Evolutionary conservation across 345 rosid genomes (phyloP).

Genomic region (Erodium maritimum): DNA sequence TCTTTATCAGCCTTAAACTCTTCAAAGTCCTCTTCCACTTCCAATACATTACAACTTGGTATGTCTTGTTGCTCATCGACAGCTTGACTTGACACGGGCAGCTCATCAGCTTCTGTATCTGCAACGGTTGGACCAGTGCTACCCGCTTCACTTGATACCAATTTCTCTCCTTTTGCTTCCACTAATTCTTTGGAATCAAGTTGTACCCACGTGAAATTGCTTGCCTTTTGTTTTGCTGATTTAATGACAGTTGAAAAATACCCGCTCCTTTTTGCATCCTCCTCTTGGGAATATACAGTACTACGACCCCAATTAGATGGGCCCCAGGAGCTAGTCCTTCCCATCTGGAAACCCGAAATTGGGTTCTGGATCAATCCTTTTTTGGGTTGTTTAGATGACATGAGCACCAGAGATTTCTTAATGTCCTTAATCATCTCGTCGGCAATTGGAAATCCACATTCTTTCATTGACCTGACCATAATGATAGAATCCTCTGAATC

Average conservation of each 20-base stretch:
- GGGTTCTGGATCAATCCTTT: constrained; percentile 42
- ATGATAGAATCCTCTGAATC: constrained; percentile 72
- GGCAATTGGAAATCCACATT: constrained; percentile 51
- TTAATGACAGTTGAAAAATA: constrained; percentile 56
- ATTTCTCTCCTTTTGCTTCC: constrained; percentile 16
- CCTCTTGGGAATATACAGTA: constrained; percentile 24
- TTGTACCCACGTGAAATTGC: constrained; percentile 60
- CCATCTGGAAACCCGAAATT: constrained; percentile 22
- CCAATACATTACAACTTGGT: constrained; percentile 1
- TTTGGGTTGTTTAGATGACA: constrained; percentile 63
- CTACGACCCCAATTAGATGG: constrained; percentile 30
- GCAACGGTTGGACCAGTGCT: constrained; percentile 29
- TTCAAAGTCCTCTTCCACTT: constrained; percentile 29
- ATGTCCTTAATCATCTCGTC: constrained; percentile 88
- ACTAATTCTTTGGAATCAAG: constrained; percentile 37
- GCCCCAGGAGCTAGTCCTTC: constrained; percentile 43
- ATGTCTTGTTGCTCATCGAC: constrained; percentile 24
- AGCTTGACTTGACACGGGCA: constrained; percentile 33
- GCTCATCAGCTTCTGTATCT: constrained; percentile 42
- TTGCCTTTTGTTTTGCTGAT: constrained; percentile 65
- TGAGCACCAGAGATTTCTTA: constrained; percentile 37
- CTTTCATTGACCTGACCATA: constrained; percentile 70
- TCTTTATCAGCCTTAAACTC: constrained; percentile 68
- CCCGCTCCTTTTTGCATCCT: constrained; percentile 20
- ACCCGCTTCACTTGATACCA: constrained; percentile 22